Percentiles rank a stretch among this genome's conserved stretches.
phyloP scores from a whole-genome alignment of 805 yeast species.

The Starmera amethionina region DNA sequence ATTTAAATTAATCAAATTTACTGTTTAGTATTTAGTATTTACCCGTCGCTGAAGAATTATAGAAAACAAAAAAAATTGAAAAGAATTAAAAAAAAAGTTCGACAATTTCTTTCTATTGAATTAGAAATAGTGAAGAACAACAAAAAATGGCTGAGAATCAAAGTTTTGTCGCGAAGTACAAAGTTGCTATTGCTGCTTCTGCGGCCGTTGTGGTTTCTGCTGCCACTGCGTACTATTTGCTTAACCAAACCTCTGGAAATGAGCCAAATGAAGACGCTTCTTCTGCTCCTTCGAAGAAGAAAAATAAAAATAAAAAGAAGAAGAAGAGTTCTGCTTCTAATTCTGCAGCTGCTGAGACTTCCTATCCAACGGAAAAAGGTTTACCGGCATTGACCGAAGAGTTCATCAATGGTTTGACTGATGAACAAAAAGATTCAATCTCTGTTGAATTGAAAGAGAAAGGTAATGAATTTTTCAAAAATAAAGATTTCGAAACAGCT shows the following conservation, averaged over 20 bases:
- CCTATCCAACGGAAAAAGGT: constrained; percentile 14
- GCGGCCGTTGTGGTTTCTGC: constrained; percentile 57
- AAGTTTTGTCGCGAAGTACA: constrained; percentile 32
- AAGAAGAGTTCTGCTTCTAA: constrained; percentile 15
- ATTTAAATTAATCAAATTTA: no score
- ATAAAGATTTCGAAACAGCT: constrained; percentile 64
- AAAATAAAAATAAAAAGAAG: constrained; percentile 39
- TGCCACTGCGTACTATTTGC: constrained; percentile 48
- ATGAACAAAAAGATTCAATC: constrained; percentile 47
- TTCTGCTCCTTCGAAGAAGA: constrained; percentile 8
- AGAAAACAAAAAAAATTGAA: neutral
- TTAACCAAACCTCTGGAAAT: constrained; percentile 19
- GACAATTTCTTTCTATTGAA: neutral
- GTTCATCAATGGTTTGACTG: constrained; percentile 32
- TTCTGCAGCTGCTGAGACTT: constrained; percentile 16
- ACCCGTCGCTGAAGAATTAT: neutral
- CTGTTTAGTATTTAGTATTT: no score
- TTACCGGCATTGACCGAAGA: constrained; percentile 48
- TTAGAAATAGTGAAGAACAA: neutral
- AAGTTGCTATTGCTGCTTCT: constrained; percentile 53
- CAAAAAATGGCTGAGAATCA: constrained; percentile 17
- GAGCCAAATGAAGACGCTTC: constrained; percentile 11
- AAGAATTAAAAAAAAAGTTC: neutral
- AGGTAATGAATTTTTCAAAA: constrained; percentile 75
- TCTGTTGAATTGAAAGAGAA: constrained; percentile 77